Evolutionary conservation across 176 grass and related monocot species (phyloP).

Genomic region (Microstegium vimineum): DNA sequence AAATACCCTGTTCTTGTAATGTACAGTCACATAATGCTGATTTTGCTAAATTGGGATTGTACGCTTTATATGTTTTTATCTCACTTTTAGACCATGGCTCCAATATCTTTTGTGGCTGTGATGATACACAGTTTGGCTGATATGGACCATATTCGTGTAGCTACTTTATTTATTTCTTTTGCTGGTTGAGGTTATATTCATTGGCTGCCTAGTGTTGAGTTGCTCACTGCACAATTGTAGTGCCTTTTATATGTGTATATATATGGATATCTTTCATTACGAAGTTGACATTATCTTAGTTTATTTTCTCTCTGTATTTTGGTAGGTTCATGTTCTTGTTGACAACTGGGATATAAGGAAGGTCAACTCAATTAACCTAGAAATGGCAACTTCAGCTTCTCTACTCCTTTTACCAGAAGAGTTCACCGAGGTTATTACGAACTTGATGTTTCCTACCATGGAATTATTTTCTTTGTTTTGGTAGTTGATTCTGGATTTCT

Average conservation of each 20-base stretch:
- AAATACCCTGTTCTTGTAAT: constrained; percentile 11
- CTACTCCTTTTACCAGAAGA: constrained; percentile 74
- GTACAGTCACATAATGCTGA: not conserved
- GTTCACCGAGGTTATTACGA: constrained; percentile 60
- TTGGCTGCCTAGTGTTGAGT: not conserved
- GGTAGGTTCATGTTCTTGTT: constrained; percentile 45
- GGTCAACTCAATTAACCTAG: constrained; percentile 63
- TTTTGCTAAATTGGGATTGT: not conserved
- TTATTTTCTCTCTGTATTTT: not conserved
- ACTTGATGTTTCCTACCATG: constrained; percentile 19
- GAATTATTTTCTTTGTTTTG: constrained; percentile 15
- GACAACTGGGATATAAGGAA: constrained; percentile 59
- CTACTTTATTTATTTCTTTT: not conserved
- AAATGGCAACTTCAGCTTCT: constrained; percentile 72
- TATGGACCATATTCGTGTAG: not conserved
- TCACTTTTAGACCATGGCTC: not conserved
- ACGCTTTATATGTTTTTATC: not conserved
- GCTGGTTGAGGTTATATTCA: not conserved
- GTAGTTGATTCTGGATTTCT: constrained; percentile 28
- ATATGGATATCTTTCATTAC: not conserved
- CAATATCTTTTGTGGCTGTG: not conserved
- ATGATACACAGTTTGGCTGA: not conserved
- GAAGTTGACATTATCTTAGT: not conserved
- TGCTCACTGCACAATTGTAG: not conserved
- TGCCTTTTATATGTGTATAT: not conserved